Evolutionary conservation across 2,329 filamentous ascomycete species (phyloP), one percentile per base, ranked within the genome.

Genomic region (Hypoxylon sp.): DNA sequence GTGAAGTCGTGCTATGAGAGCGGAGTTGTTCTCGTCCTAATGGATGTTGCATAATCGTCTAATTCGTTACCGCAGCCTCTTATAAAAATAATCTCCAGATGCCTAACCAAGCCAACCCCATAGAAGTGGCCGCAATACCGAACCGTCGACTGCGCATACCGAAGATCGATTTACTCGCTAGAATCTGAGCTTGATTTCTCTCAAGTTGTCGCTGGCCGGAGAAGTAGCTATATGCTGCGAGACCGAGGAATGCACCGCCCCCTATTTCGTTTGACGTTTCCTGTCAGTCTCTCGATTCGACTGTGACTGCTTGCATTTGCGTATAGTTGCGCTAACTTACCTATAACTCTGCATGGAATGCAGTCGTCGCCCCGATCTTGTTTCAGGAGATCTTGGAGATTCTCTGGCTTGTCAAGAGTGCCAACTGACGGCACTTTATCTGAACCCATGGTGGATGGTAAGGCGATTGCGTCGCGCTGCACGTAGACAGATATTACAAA

Each of bases 221-320:
- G 68, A 89, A 83, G 81, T 94, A 94, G 79, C 90, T 94, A 81
- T 94, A 96, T 0, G 85, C 89, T 3, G 90, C 92, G 14, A 95
- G 87, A 1, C 91, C 91, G 62, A 93, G 83, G 70, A 96, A 94
- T 0, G 92, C 91, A 42, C 89, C 86, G 75, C 91, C 91, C 48
- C 92, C 92, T 94, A 73, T 62, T 22, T 26, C 55, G 14, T 31
- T 53, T n/a, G 26, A 11, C 31, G 65, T 35, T 53, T 24, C 70
- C 24, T 58, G 35, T 62, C 24, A 52, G 37, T 48, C 17, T 37
- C 13, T 29, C 3, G 53, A 39, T 26, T 55, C 9, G 31, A 19
- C 35, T 35, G 22, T 51, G 47, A 51, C 22, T 29, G 10, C 3
- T 22, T 35, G 24, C 22, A 33, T 33, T 31, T 31, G 5, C 22